Evolutionary conservation across 768 basidiomycete genomes (phyloP).

Genomic region (Crassisporium funariophilum): DNA sequence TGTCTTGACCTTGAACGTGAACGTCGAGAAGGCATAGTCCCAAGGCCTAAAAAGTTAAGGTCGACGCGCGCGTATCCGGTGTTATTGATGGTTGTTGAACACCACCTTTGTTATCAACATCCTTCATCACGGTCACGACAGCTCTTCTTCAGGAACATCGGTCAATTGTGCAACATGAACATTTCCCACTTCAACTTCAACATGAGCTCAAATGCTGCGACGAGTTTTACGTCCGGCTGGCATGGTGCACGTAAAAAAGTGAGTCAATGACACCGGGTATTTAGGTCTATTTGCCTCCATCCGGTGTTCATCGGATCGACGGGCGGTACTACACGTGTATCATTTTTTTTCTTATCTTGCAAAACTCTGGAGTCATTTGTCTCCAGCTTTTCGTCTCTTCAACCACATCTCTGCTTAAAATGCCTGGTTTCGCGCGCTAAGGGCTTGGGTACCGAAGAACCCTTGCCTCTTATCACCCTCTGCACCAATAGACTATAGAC

Average conservation of each 20-base stretch:
- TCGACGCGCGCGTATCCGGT: not conserved
- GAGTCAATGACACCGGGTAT: slow-evolving; percentile 1
- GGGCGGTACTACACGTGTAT: too few species aligned
- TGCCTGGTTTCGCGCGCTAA: slow-evolving; percentile 57
- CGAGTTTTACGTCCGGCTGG: not conserved
- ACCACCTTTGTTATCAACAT: not conserved
- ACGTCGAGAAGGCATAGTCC: slow-evolving; percentile 38
- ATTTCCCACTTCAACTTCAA: too few species aligned
- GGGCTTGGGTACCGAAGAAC: slow-evolving; percentile 45
- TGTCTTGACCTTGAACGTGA: slow-evolving; percentile 37
- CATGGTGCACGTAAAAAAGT: not conserved
- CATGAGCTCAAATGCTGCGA: too few species aligned
- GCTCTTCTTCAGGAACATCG: too few species aligned
- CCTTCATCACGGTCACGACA: too few species aligned
- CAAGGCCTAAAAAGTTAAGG: not conserved
- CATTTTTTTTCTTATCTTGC: slow-evolving; percentile 14
- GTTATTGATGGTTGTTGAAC: slow-evolving; percentile 20
- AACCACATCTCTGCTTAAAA: slow-evolving; percentile 27
- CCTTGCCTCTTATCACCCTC: slow-evolving; percentile 32
- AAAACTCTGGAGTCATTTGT: slow-evolving; percentile 1
- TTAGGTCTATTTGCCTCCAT: slow-evolving; percentile 18
- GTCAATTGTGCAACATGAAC: too few species aligned
- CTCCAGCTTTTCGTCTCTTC: slow-evolving; percentile 11
- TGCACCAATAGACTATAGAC: slow-evolving; percentile 16
- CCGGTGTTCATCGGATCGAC: slow-evolving; percentile 9